A percentile compares a stretch with the other conserved stretches of the same genome.
phyloP scores from a whole-genome alignment of 1,139 yeast species.

The Yarrowia galli region DNA sequence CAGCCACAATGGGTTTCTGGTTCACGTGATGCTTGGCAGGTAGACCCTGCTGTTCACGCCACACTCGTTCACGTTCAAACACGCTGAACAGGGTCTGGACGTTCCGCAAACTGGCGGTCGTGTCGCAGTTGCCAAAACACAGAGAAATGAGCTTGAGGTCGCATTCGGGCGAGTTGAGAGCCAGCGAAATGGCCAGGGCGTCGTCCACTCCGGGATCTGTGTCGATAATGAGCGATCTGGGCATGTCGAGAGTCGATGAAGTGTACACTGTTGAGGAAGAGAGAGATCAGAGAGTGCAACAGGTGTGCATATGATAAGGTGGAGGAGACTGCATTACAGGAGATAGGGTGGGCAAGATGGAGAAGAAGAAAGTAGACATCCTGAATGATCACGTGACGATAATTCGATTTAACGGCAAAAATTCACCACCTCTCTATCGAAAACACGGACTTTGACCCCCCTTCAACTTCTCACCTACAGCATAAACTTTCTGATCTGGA shows the following conservation, averaged over 20 bases:
- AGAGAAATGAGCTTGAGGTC: slow-evolving; percentile 53
- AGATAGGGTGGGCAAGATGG: too few relatives aligned
- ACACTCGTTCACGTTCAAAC: slow-evolving; percentile 49
- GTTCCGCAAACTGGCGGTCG: slow-evolving; percentile 49
- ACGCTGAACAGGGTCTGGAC: slow-evolving; percentile 52
- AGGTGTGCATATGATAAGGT: slow-evolving; percentile 18
- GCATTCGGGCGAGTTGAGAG: slow-evolving; percentile 48
- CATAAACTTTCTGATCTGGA: slow-evolving; percentile 13
- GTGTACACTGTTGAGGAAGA: background rate
- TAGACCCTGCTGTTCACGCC: slow-evolving; percentile 44
- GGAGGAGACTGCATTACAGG: background rate
- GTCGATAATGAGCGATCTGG: slow-evolving; percentile 49
- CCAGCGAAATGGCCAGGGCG: slow-evolving; percentile 52
- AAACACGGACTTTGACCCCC: background rate
- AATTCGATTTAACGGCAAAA: background rate
- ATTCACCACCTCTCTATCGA: background rate
- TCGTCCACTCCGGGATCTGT: slow-evolving; percentile 57
- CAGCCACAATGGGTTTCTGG: slow-evolving; percentile 50
- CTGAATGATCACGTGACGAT: background rate
- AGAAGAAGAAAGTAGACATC: background rate
- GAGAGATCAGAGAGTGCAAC: background rate
- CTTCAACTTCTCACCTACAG: background rate
- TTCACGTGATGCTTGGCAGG: slow-evolving; percentile 44
- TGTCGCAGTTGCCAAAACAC: slow-evolving; percentile 54
- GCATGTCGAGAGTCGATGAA: background rate